phyloP scores from a whole-genome alignment of 768 basidiomycete genomes.

The Collybia nuda region DNA sequence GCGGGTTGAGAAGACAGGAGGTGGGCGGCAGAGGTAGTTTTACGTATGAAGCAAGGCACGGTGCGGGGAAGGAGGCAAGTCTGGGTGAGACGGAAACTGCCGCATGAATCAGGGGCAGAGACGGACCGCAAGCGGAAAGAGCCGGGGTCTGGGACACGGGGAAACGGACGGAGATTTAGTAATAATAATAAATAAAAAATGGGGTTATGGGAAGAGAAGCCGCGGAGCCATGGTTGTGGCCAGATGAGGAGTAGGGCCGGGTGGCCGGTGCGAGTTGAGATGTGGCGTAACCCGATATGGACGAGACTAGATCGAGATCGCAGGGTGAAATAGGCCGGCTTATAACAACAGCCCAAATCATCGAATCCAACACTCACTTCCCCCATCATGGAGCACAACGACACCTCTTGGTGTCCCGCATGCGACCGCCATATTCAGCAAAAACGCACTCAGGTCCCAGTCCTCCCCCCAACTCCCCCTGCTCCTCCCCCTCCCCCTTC shows the following conservation, averaged over 20 bases:
- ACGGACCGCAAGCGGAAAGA: background rate
- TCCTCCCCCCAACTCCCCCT: constrained; percentile 29
- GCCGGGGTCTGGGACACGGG: background rate
- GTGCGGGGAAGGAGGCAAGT: background rate
- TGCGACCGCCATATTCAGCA: constrained; percentile 80
- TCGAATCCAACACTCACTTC: constrained; percentile 5
- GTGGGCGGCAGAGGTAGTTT: too few relatives aligned
- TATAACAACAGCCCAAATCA: constrained; percentile 22
- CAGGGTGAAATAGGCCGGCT: constrained; percentile 6
- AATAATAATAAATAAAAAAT: constrained; percentile 3
- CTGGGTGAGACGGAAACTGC: background rate
- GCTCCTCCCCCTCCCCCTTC: constrained; percentile 19
- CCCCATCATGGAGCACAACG: constrained; percentile 44
- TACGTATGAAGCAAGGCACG: background rate
- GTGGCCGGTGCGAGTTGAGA: constrained; percentile 8
- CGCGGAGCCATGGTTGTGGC: constrained; percentile 17
- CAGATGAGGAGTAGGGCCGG: constrained; percentile 6
- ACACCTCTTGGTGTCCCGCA: constrained; percentile 79
- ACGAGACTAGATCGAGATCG: constrained; percentile 12
- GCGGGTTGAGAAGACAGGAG: too few relatives aligned
- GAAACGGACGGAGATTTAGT: constrained; percentile 9
- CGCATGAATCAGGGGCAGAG: background rate
- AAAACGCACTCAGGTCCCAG: constrained; percentile 60
- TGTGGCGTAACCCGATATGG: constrained; percentile 13
- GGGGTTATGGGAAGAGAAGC: constrained; percentile 3